Percentiles rank a stretch among this genome's conserved stretches.
Conservation (phyloP, 345 rosid species). For the Ricinus communis region DNA sequence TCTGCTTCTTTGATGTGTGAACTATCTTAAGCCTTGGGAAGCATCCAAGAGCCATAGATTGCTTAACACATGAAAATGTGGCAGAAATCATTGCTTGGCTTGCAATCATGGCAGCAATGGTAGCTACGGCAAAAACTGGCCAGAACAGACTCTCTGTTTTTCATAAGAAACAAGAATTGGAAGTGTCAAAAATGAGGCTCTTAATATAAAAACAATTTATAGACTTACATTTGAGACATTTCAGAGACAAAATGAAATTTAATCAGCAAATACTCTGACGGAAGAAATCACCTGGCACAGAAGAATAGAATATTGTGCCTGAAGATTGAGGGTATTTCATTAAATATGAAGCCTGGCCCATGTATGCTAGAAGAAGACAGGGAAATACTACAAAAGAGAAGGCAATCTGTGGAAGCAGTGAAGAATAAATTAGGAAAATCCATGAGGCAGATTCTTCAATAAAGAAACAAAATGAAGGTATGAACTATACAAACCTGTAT, state of each 20-base stretch:
- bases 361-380: conserved; percentile 87
- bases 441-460: conserved; percentile 4
- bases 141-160: conserved; percentile 74
- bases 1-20: conserved; percentile 78
- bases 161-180: conserved; percentile 18
- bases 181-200: conserved; percentile 17
- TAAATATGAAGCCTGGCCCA: conserved; percentile 94
- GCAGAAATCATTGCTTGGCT: conserved; percentile 99
- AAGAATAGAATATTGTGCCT: conserved; percentile 70
- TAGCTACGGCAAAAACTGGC: conserved; percentile 84
- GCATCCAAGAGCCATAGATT: conserved; percentile 97
- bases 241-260: neutral
- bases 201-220: no score
- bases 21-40: conserved; percentile 93
- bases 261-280: neutral
- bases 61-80: conserved; percentile 92
- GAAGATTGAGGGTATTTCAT: conserved; percentile 66
- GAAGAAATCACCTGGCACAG: conserved; percentile 73
- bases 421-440: conserved; percentile 9
- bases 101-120: conserved; percentile 91
- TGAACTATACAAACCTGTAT: conserved; percentile 60
- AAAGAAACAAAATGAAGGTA: conserved; percentile 14
- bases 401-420: conserved; percentile 55
- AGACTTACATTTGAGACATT: neutral
- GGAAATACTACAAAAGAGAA: conserved; percentile 88